These are phyloP conservation scores for Filosporella fistucella DNA, from an alignment of 495 filamentous ascomycete genomes.

Conservation along the genomic window DNA sequence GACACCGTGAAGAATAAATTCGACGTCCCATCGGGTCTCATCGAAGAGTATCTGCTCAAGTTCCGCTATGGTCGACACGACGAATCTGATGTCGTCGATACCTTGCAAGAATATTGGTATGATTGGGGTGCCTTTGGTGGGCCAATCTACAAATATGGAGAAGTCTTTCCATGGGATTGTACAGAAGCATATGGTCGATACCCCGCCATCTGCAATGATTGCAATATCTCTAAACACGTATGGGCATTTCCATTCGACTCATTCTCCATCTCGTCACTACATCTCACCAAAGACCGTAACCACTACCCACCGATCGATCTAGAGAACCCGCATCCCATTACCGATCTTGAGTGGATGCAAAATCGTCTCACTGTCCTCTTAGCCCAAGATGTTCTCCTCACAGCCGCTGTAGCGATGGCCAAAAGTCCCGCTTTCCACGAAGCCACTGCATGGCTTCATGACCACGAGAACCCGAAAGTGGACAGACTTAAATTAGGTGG, in stretches of 20 bases:
- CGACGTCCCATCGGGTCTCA: slow-evolving; percentile 34
- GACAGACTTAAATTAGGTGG: slow-evolving; percentile 34
- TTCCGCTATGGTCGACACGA: slow-evolving; percentile 25
- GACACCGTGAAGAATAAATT: slow-evolving; percentile 22
- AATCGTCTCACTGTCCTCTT: slow-evolving; percentile 31
- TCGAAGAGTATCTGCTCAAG: slow-evolving; percentile 37
- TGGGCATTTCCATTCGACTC: slow-evolving; percentile 42
- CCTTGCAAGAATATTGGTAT: slow-evolving; percentile 36
- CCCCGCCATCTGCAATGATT: slow-evolving; percentile 29
- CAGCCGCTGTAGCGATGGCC: slow-evolving; percentile 31
- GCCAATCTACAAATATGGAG: slow-evolving; percentile 30
- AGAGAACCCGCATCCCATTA: background rate
- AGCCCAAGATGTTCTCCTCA: slow-evolving; percentile 26
- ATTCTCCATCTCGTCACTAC: slow-evolving; percentile 32
- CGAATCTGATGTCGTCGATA: slow-evolving; percentile 37
- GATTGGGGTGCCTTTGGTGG: slow-evolving; percentile 38
- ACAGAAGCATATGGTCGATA: slow-evolving; percentile 36
- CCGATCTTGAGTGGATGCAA: slow-evolving; percentile 21
- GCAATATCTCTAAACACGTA: slow-evolving; percentile 37
- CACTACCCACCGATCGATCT: slow-evolving; percentile 22
- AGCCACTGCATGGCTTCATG: slow-evolving; percentile 24
- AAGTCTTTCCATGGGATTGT: slow-evolving; percentile 42
- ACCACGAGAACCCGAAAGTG: slow-evolving; percentile 10
- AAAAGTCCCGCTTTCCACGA: slow-evolving; percentile 19
- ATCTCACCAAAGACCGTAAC: slow-evolving; percentile 27